phyloP scores from a whole-genome alignment of 1,284 basidiomycete species.

The Rhodofomes roseus region DNA sequence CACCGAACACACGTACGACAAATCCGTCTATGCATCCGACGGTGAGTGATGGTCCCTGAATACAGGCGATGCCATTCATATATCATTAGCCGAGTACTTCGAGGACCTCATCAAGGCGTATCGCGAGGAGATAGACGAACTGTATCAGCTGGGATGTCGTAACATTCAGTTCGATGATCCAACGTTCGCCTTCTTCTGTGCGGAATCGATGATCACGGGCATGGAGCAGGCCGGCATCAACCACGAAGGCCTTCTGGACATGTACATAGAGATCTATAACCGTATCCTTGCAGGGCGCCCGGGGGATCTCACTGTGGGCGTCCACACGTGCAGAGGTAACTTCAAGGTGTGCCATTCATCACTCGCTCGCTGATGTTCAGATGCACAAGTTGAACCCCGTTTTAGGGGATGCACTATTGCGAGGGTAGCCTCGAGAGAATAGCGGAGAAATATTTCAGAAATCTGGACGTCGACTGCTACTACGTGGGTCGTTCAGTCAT shows the following conservation, averaged over 20 bases:
- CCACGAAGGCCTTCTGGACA: slow-evolving; percentile 56
- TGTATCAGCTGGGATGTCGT: slow-evolving; percentile 72
- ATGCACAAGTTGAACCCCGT: no score
- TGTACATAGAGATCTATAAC: slow-evolving; percentile 71
- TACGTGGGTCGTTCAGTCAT: slow-evolving; percentile 41
- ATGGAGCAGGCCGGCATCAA: slow-evolving; percentile 59
- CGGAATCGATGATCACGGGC: slow-evolving; percentile 50
- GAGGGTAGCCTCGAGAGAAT: slow-evolving; percentile 74
- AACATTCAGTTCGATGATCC: slow-evolving; percentile 76
- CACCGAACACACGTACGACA: slow-evolving; percentile 51
- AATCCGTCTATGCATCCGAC: slow-evolving; percentile 56
- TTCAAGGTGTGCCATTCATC: slow-evolving; percentile 43
- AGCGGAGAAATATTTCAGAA: slow-evolving; percentile 63
- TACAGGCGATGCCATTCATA: no score
- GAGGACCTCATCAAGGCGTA: slow-evolving; percentile 68
- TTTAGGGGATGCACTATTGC: slow-evolving; percentile 59
- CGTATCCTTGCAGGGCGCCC: slow-evolving; percentile 56
- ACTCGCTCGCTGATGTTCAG: no score
- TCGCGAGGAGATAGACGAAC: slow-evolving; percentile 64
- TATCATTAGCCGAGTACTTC: slow-evolving; percentile 56
- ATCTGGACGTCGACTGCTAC: slow-evolving; percentile 69
- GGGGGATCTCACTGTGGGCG: slow-evolving; percentile 57
- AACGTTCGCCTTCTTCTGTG: slow-evolving; percentile 63
- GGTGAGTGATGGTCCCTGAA: slow-evolving; percentile 30
- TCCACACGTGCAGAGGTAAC: slow-evolving; percentile 81